Evolutionary conservation across 1,139 yeast genomes (phyloP), one percentile per base, ranked within the genome.

Genomic region (Candida glucosophila): DNA sequence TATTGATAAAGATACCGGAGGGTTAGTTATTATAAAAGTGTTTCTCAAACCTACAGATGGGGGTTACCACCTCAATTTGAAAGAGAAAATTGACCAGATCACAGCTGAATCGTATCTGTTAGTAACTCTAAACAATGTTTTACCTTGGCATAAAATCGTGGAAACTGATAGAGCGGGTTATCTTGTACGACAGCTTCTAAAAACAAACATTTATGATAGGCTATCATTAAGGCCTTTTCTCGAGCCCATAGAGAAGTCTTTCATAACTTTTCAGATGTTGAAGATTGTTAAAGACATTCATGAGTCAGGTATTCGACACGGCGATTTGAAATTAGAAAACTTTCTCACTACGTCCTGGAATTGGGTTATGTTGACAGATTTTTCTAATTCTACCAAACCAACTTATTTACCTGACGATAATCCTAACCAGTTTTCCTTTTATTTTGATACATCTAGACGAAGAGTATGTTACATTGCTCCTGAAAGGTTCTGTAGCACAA

Each of bases 121-220:
- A 14, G 47, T 62, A 2, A 68, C 62, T 22, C 61, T 72, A 23
- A 76, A 77, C 8, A 80, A 78, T 40, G 77, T 76, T 3, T 49
- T 85, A 14, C 80, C 93, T 3, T 88, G 78, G 55, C 63, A 73
- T 30, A 70, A 77, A 32, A 58, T 90, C 22, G 65, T 86, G 14
- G 96, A 88, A 44, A 85, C 96, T 0, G 94, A 82, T 31, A 63
- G 96, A 28, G 97, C 97, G 0, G 95, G 93, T 0, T 92, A 90
- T 51, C 53, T 88, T 26, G 74, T 88, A 29, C 67, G 98, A 30
- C 97, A 88, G 40, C 75, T 74, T 57, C 59, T 83, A 29, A 71
- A 77, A 39, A 75, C 80, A 20, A 86, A 82, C 41, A 55, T 88
- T 17, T 86, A 86, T 44, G 98, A 92, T 45, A 57, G 97, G 33